Conservation (phyloP, 768 basidiomycete genomes). For the Roridomyces roridus region DNA sequence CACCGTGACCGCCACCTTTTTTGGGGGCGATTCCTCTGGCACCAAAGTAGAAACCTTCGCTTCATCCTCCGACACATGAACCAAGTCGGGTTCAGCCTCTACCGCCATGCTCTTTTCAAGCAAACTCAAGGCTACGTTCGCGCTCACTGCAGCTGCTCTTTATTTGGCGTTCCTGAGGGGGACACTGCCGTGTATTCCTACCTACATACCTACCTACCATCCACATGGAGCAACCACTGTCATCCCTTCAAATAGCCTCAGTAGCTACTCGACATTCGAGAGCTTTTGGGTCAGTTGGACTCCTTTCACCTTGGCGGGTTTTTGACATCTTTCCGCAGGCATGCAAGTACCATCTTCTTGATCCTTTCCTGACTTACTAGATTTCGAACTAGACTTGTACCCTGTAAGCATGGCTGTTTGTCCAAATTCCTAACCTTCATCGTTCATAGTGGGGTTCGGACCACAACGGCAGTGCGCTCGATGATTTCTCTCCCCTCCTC, state of each 20-base stretch:
- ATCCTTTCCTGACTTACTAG: too few relatives aligned
- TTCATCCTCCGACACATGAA: too few relatives aligned
- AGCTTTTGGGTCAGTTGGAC: conserved; percentile 36
- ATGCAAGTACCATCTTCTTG: conserved; percentile 14
- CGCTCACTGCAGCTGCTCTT: conserved; percentile 11
- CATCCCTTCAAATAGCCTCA: conserved; percentile 47
- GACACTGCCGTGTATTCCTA: too few relatives aligned
- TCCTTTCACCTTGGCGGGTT: not conserved
- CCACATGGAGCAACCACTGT: conserved; percentile 42
- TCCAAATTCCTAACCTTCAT: too few relatives aligned
- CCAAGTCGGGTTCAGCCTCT: too few relatives aligned
- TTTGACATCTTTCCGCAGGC: conserved; percentile 21
- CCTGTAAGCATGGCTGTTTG: conserved; percentile 20
- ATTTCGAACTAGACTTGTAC: conserved; percentile 35
- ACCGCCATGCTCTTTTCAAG: too few relatives aligned
- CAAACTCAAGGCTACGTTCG: conserved; percentile 15
- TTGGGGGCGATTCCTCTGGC: too few relatives aligned
- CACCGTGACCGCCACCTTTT: too few relatives aligned
- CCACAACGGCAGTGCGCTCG: conserved; percentile 52
- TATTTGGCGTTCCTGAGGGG: conserved; percentile 27
- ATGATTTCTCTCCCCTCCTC: too few relatives aligned
- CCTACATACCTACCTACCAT: too few relatives aligned
- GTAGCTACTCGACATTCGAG: conserved; percentile 43
- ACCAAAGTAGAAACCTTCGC: too few relatives aligned
- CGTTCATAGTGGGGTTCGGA: conserved; percentile 53